phyloP scores from a whole-genome alignment of 345 rosid species.

The Salix exigua region DNA sequence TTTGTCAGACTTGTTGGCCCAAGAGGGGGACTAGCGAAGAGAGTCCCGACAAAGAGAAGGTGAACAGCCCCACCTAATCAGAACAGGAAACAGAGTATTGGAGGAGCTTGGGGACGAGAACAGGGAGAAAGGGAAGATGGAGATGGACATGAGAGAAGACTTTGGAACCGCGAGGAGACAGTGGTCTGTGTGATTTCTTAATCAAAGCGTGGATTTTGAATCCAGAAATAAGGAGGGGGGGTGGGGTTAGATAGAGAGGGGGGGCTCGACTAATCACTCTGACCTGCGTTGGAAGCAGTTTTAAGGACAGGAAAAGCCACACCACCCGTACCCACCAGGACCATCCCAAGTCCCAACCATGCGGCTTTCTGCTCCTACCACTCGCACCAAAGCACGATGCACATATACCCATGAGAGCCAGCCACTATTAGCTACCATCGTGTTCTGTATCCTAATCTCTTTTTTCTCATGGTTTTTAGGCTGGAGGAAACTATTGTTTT shows the following conservation, averaged over 20 bases:
- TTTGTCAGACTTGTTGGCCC: slow-evolving; percentile 30
- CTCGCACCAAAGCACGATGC: slow-evolving; percentile 7
- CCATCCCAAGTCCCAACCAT: slow-evolving; percentile 12
- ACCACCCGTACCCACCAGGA: slow-evolving; percentile 34
- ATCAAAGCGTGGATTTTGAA: slow-evolving; percentile 22
- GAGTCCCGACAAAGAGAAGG: slow-evolving; percentile 50
- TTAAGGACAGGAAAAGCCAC: slow-evolving; percentile 16
- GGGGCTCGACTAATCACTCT: slow-evolving; percentile 13
- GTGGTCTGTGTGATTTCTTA: slow-evolving; percentile 22
- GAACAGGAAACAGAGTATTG: slow-evolving; percentile 18
- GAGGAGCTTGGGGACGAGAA: slow-evolving; percentile 13
- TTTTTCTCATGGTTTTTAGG: background rate
- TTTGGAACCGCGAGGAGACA: slow-evolving; percentile 27
- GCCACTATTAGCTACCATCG: slow-evolving; percentile 35
- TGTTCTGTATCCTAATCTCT: slow-evolving; percentile 20
- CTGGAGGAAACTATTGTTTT: background rate
- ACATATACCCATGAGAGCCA: slow-evolving; percentile 8
- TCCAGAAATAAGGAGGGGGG: slow-evolving; percentile 18
- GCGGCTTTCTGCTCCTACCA: slow-evolving; percentile 14
- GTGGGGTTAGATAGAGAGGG: background rate
- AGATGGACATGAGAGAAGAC: slow-evolving; percentile 10
- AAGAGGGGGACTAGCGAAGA: slow-evolving; percentile 17
- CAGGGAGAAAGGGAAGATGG: slow-evolving; percentile 2
- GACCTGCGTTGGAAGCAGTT: slow-evolving; percentile 29
- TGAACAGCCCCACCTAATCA: slow-evolving; percentile 80